Evolutionary conservation across 148 eudicot genomes (phyloP), one percentile per base, ranked within the genome.

Genomic region (Polygonum maritimum): DNA sequence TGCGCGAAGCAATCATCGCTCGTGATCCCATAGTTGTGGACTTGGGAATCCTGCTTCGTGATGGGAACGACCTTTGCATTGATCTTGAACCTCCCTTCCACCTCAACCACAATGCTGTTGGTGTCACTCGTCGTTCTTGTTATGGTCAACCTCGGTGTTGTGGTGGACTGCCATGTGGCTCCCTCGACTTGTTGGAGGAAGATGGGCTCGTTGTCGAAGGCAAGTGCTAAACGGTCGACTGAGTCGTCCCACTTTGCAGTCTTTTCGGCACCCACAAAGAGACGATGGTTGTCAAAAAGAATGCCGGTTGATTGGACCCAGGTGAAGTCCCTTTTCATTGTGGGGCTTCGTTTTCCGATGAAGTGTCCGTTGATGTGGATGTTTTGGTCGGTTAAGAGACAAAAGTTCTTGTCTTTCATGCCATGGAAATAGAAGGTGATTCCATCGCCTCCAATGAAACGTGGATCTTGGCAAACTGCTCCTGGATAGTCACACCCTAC

Each of bases 1-100:
- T 91, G 96, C 38, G 98, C 98, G 9, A 89, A 89, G 74, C 96
- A 88, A 80, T 93, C 96, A 6, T 93, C 90, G 13, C 85, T 80
- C 15, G 79, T 82, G 26, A 93, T 77, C 0, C 88, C 96, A 52
- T 93, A 93, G 16, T 83, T 88, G 72, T 93, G 96, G 8, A 89
- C 63, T 40, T 48, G 69, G 0, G 93, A 89, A 0, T 93, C 98
- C 52, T 81, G 80, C 35, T 80, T 74, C 0, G 98, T 89, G 19
- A 93, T 87, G 0, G 96, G 98, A 1, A 89, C 90, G 0, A 89
- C 96, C 1, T 74, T 75, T 3, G 89, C 96, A 58, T 75, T 91
- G 70, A 91, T 87, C 79, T 86, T 85, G 85, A 93, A 91, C 45
- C 85, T 88, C 0, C 88, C 90, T 78, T 89, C 87, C 0, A 85